These are phyloP conservation scores for Chimonanthus praecox DNA, from an alignment of 164 flowering plant species.

Conservation along the genomic window DNA sequence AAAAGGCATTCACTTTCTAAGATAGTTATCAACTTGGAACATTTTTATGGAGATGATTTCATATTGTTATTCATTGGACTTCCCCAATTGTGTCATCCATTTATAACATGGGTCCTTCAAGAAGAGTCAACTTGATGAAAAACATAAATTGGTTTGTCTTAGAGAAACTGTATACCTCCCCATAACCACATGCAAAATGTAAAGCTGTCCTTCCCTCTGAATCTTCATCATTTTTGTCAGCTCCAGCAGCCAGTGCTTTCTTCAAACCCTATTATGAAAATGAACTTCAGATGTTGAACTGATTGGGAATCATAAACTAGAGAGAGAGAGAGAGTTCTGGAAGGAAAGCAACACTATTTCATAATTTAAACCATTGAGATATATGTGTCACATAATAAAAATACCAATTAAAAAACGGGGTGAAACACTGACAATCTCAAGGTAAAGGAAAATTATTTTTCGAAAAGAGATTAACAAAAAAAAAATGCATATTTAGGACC, in stretches of 20 bases:
- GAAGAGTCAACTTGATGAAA: not conserved
- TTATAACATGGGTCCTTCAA: too few species aligned
- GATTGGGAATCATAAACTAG: not conserved
- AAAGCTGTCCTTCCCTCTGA: slow-evolving; percentile 95
- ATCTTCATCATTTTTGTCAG: slow-evolving; percentile 90
- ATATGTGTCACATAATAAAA: not conserved
- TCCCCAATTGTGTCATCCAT: too few species aligned
- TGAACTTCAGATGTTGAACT: not conserved
- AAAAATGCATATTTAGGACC: too few species aligned
- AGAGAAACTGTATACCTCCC: slow-evolving; percentile 63
- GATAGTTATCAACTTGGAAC: too few species aligned
- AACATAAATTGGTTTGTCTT: not conserved
- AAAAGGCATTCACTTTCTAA: too few species aligned
- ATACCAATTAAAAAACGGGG: not conserved
- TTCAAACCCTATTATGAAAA: slow-evolving; percentile 56
- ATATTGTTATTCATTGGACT: too few species aligned
- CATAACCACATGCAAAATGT: slow-evolving; percentile 98
- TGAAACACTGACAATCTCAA: too few species aligned
- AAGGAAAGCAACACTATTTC: not conserved
- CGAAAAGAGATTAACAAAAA: too few species aligned
- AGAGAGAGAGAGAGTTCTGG: not conserved
- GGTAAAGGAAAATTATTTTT: too few species aligned
- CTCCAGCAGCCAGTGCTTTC: slow-evolving; percentile 74
- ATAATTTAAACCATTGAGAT: not conserved
- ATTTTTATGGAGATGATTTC: too few species aligned